Evolutionary conservation across 495 filamentous ascomycete genomes (phyloP), one percentile per base, ranked within the genome.

Genomic region (Schizothecium vesticola): DNA sequence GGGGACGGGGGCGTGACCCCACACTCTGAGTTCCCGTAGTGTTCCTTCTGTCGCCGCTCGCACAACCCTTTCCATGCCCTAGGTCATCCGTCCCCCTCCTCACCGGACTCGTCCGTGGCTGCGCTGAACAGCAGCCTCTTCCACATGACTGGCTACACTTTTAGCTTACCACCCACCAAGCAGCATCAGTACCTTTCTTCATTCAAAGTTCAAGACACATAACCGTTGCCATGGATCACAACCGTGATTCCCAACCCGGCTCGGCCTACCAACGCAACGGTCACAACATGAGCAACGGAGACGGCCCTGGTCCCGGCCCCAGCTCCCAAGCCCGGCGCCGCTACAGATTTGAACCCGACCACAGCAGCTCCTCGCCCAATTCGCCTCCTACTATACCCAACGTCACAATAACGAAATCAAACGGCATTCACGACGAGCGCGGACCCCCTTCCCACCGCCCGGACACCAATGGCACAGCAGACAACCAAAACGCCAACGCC

Each of bases 401-500:
- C 19, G 19, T 5, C 43, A 2, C 19, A 1, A 19, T 6, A 51
- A 43, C 33, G 5, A 51, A n/a, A 12, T n/a, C 43, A 5, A 51
- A 51, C 16, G 43, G 43, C 43, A 6, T 51, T 2, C 43, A 51
- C 19, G 6, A n/a, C 43, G 19, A 51, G 6, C 16, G 19, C 19
- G 19, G 16, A 19, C 43, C 16, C 16, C 6, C 43, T 51, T n/a
- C 43, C 16, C 7, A 8, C 43, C 43, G 1, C 3, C 6, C 6
- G 7, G 22, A 56, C 75, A 58, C 61, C 56, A 58, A 59, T 4
- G 33, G 33, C 33, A 16, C 3, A 43, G 13, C 0, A 4, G 33
- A 43, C 26, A 51, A 24, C 61, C 69, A 28, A 31, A 88, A 89
- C 72, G 87, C 88, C n/a, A n/a, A n/a, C n/a, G n/a, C n/a, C n/a